Conservation (phyloP, 495 filamentous ascomycete genomes). For the Penicillium ucsense region DNA sequence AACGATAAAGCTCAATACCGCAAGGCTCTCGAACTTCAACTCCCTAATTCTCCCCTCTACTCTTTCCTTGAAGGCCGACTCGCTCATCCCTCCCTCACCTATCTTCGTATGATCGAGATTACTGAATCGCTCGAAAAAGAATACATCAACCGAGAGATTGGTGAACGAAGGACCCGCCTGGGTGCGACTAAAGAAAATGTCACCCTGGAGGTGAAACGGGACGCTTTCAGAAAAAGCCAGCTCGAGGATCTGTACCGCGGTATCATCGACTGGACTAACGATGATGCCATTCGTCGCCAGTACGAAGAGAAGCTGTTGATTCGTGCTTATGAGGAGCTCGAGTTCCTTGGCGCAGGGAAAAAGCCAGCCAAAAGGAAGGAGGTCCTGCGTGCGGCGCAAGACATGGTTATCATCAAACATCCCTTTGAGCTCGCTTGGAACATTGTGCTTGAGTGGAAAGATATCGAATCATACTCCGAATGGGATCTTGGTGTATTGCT, state of each 20-base stretch:
- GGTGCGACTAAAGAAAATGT: constrained; percentile 78
- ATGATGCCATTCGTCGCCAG: constrained; percentile 71
- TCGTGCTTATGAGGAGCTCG: constrained; percentile 65
- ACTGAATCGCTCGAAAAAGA: constrained; percentile 81
- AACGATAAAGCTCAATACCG: constrained; percentile 66
- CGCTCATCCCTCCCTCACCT: constrained; percentile 70
- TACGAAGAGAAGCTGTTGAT: constrained; percentile 89
- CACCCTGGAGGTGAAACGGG: constrained; percentile 74
- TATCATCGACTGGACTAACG: constrained; percentile 79
- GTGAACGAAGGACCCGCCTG: constrained; percentile 75
- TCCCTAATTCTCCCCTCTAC: constrained; percentile 73
- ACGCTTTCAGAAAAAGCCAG: constrained; percentile 61
- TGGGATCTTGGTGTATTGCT: constrained; percentile 66
- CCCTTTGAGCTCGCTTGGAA: constrained; percentile 87
- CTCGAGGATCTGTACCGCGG: constrained; percentile 68
- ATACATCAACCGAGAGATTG: constrained; percentile 83
- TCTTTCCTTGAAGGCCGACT: constrained; percentile 76
- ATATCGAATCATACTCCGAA: constrained; percentile 57
- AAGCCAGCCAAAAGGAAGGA: constrained; percentile 61
- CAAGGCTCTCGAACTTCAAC: constrained; percentile 58
- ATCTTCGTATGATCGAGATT: constrained; percentile 74
- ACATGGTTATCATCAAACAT: constrained; percentile 93
- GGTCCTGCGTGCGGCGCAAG: constrained; percentile 65
- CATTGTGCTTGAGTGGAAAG: constrained; percentile 80
- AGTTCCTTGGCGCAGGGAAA: constrained; percentile 50